These are phyloP conservation scores for Neodidymelliopsis sp. DNA, from an alignment of 2,329 filamentous ascomycete species.

Conservation along the genomic window DNA sequence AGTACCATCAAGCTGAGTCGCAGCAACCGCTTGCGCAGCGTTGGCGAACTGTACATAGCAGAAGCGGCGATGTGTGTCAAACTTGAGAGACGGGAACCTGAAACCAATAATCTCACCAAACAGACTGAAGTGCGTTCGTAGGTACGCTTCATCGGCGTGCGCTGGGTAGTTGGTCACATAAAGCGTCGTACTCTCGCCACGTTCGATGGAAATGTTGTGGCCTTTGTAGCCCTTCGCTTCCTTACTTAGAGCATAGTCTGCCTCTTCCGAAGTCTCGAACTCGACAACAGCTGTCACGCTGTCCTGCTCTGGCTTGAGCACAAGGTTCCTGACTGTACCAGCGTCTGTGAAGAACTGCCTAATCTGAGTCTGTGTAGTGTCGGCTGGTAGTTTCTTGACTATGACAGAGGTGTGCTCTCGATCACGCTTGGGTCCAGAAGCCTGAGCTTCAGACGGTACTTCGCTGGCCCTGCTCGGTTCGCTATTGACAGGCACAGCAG, in stretches of 20 bases:
- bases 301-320: constrained; percentile 68
- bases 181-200: constrained; percentile 80
- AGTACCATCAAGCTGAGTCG: constrained; percentile 75
- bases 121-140: constrained; percentile 69
- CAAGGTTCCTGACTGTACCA: constrained; percentile 81
- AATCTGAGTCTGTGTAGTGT: constrained; percentile 74
- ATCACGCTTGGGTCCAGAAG: constrained; percentile 71
- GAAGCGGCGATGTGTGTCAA: constrained; percentile 86
- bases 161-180: constrained; percentile 92
- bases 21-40: constrained; percentile 52
- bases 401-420: constrained; percentile 89
- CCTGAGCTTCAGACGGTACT: constrained; percentile 42
- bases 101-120: constrained; percentile 86
- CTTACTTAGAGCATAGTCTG: constrained; percentile 78
- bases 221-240: constrained; percentile 82
- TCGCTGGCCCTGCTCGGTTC: constrained; percentile 40
- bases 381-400: constrained; percentile 76
- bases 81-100: constrained; percentile 90
- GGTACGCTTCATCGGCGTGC: constrained; percentile 72
- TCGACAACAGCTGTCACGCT: constrained; percentile 80
- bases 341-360: constrained; percentile 92
- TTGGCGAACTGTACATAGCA: constrained; percentile 93
- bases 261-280: constrained; percentile 82
- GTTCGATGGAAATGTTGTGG: constrained; percentile 73
- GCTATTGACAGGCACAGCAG: constrained; percentile 24